These are phyloP conservation scores for Rhodotorula kratochvilovae DNA, from an alignment of 768 basidiomycete species.

Conservation along the genomic window DNA sequence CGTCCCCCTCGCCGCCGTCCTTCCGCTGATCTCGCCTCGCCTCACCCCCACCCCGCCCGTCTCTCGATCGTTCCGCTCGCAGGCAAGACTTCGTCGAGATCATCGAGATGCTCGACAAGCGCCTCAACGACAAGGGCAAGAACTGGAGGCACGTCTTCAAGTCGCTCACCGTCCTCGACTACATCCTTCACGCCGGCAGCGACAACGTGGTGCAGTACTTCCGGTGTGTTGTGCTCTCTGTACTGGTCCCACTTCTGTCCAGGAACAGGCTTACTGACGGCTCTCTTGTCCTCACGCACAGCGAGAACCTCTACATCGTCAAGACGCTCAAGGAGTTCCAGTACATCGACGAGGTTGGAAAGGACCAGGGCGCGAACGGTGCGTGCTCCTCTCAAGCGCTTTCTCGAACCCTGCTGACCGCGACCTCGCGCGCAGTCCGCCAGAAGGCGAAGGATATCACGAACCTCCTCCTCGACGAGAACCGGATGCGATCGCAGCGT, in stretches of 20 bases:
- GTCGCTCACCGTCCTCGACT: constrained; percentile 90
- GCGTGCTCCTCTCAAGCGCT: not conserved
- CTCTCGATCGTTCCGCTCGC: not conserved
- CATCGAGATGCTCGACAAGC: constrained; percentile 99
- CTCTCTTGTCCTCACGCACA: constrained; percentile 38
- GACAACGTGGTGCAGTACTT: constrained; percentile 99
- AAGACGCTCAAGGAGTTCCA: constrained; percentile 99
- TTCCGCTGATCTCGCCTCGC: not conserved
- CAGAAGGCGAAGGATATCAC: constrained; percentile 99
- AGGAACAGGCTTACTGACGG: not conserved
- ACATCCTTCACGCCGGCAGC: constrained; percentile 89
- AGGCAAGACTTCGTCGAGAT: constrained; percentile 97
- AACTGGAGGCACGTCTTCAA: constrained; percentile 99
- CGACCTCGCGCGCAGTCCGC: constrained; percentile 54
- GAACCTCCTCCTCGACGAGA: constrained; percentile 80
- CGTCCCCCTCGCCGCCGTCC: not conserved
- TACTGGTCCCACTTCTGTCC: not conserved
- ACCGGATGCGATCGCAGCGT: constrained; percentile 77
- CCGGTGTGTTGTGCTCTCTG: constrained; percentile 39
- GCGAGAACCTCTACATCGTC: constrained; percentile 93
- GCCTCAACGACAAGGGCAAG: constrained; percentile 97
- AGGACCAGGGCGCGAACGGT: constrained; percentile 92
- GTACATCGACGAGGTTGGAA: constrained; percentile 86
- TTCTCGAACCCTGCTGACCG: not conserved
- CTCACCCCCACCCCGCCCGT: not conserved